A percentile compares a stretch with the other conserved stretches of the same genome.
phyloP scores from a whole-genome alignment of 371 early-diverging fungal genomes.

The Mucor plumbeus region DNA sequence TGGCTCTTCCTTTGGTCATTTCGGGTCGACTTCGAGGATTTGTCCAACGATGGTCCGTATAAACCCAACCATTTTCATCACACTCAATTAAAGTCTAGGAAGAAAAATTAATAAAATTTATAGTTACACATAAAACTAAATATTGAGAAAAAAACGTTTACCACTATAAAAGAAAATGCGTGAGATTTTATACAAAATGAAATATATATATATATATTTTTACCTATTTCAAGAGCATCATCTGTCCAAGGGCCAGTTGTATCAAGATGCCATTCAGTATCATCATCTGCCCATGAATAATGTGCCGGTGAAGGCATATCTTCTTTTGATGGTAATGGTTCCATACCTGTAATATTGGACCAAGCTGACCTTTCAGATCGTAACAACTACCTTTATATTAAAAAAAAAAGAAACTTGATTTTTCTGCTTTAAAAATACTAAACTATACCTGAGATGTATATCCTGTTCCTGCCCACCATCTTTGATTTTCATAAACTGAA shows the following conservation, averaged over 20 bases:
- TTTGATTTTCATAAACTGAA: conserved; percentile 54
- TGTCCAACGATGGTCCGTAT: conserved; percentile 38
- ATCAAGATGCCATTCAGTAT: conserved; percentile 48
- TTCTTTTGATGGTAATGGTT: conserved; percentile 41
- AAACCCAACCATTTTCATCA: conserved; percentile 45
- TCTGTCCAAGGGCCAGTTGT: conserved; percentile 54
- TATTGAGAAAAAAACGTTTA: background rate
- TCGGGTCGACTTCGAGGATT: conserved; percentile 24
- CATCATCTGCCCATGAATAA: conserved; percentile 42
- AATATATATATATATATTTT: background rate
- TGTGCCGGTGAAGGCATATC: conserved; percentile 44
- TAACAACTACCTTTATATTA: conserved; percentile 16
- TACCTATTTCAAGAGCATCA: conserved; percentile 51
- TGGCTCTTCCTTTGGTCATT: conserved; percentile 1
- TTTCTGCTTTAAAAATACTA: too few species aligned
- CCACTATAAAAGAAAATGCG: conserved; percentile 8
- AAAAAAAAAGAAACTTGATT: background rate
- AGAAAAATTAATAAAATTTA: background rate
- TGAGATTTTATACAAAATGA: background rate
- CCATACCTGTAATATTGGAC: conserved; percentile 51
- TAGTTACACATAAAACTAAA: background rate
- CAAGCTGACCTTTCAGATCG: conserved; percentile 35
- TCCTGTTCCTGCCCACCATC: conserved; percentile 51
- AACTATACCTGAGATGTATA: conserved; percentile 47
- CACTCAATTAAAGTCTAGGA: conserved; percentile 30